A percentile compares a stretch with the other conserved stretches of the same genome.
Conservation (phyloP, 2,329 filamentous ascomycete species). For the Neopestalotiopsis sp. region DNA sequence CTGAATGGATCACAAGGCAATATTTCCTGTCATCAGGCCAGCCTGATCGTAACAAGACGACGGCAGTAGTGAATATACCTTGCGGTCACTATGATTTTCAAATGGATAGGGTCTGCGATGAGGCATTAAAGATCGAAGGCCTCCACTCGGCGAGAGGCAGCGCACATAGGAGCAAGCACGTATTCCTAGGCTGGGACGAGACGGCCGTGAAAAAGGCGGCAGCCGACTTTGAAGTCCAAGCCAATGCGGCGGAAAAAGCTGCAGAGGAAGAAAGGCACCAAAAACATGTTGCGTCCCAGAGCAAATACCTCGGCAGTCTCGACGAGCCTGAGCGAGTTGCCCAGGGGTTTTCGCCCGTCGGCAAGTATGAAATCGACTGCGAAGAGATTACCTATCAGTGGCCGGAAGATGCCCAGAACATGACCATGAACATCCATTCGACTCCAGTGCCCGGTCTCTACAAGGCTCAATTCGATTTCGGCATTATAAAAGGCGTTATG, state of each 20-base stretch:
- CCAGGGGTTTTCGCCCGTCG: conserved; percentile 24
- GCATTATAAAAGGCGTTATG: conserved; percentile 36
- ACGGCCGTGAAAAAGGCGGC: not conserved
- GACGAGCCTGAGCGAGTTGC: not conserved
- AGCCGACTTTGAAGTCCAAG: not conserved
- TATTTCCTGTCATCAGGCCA: not conserved
- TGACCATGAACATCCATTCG: conserved; percentile 31
- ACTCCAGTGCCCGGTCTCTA: conserved; percentile 32
- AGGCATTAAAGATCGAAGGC: not conserved
- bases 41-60: not conserved
- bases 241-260: not conserved
- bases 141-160: not conserved
- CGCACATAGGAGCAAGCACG: not conserved
- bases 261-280: not conserved
- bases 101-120: not conserved
- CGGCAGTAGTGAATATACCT: not conserved
- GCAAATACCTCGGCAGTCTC: not conserved
- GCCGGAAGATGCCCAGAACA: conserved; percentile 28
- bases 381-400: conserved; percentile 30
- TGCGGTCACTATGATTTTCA: not conserved
- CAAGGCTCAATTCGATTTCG: conserved; percentile 35
- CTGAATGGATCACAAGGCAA: not conserved
- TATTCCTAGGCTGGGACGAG: not conserved
- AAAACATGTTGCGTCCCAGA: not conserved
- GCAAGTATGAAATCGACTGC: conserved; percentile 33